These are phyloP conservation scores for Candida coquimbonensis DNA, from an alignment of 805 yeast species.

Conservation along the genomic window DNA sequence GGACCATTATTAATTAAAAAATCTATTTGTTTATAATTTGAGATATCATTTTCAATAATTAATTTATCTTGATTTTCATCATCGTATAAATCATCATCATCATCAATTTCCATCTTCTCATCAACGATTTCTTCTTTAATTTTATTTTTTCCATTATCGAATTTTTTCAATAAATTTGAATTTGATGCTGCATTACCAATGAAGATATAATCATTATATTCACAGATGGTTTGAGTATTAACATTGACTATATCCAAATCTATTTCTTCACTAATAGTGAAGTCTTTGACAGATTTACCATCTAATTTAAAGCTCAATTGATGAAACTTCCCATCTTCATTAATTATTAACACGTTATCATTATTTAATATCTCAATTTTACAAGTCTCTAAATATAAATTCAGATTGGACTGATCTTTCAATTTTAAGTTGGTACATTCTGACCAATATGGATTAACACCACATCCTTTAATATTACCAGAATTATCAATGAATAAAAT, in stretches of 20 bases:
- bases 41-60: slow-evolving; percentile 13
- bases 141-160: slow-evolving; percentile 12
- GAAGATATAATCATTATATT: slow-evolving; percentile 39
- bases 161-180: slow-evolving; percentile 35
- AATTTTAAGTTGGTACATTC: slow-evolving; percentile 33
- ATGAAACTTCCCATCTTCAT: slow-evolving; percentile 24
- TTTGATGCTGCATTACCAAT: slow-evolving; percentile 57
- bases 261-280: slow-evolving; percentile 12
- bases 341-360: slow-evolving; percentile 31
- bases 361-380: slow-evolving; percentile 28
- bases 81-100: slow-evolving; percentile 19
- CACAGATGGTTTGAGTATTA: slow-evolving; percentile 14
- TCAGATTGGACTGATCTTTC: slow-evolving; percentile 42
- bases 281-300: slow-evolving; percentile 29
- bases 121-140: slow-evolving; percentile 29
- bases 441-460: slow-evolving; percentile 50
- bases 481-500: slow-evolving; percentile 73
- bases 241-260: slow-evolving; percentile 29
- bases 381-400: slow-evolving; percentile 51
- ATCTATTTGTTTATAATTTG: slow-evolving; percentile 44
- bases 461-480: slow-evolving; percentile 57
- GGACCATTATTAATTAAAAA: slow-evolving; percentile 65
- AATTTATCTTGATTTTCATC: slow-evolving; percentile 26
- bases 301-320: slow-evolving; percentile 28
- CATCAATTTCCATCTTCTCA: slow-evolving; percentile 29